Conservation (phyloP, 2,329 filamentous ascomycete genomes). For the Gnomoniopsis smithogilvyi region DNA sequence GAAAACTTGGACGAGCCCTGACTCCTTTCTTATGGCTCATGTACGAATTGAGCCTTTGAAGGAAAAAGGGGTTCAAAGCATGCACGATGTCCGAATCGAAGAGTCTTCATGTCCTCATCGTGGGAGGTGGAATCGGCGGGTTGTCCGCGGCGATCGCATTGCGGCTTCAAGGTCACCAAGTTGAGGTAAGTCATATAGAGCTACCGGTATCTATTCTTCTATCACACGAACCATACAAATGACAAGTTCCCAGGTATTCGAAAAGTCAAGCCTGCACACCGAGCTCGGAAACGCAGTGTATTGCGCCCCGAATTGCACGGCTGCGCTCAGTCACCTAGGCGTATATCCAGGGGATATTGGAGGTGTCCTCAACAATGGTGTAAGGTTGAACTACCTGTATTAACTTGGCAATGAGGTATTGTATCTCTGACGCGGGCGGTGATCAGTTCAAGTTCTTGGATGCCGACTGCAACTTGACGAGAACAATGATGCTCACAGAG, state of each 20-base stretch:
- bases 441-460: conserved; percentile 11
- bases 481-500: background rate
- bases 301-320: conserved; percentile 17
- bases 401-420: too few relatives aligned
- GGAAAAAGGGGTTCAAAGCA: background rate
- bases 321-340: conserved; percentile 6
- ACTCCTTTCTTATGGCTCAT: too few relatives aligned
- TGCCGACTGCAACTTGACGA: background rate
- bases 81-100: background rate
- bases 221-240: background rate
- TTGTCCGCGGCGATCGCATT: conserved; percentile 13
- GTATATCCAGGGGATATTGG: conserved; percentile 1
- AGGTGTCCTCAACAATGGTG: conserved; percentile 5
- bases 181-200: conserved; percentile 3
- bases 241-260: conserved; percentile 8
- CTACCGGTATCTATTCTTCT: background rate
- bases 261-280: conserved; percentile 8
- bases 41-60: too few relatives aligned
- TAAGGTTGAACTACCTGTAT: background rate
- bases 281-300: conserved; percentile 13
- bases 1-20: too few relatives aligned
- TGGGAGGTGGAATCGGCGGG: conserved; percentile 13
- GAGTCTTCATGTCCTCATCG: conserved; percentile 8
- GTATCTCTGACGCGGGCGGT: background rate
- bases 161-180: conserved; percentile 11